A percentile compares a stretch with the other conserved stretches of the same genome.
Conservation (phyloP, 495 filamentous ascomycete species). For the Apodospora peruviana region DNA sequence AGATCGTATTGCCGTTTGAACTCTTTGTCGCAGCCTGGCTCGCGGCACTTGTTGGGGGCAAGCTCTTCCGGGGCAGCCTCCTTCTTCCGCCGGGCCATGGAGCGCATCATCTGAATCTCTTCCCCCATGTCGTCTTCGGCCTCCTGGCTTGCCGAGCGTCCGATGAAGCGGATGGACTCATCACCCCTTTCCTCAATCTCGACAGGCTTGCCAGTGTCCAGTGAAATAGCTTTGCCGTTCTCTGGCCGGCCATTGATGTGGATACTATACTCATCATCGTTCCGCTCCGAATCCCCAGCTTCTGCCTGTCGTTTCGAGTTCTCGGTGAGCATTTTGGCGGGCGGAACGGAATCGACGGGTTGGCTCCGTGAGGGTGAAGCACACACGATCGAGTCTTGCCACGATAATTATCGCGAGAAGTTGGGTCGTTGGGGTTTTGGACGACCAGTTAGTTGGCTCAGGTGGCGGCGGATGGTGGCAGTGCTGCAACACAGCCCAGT, state of each 20-base stretch:
- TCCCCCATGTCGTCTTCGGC: constrained; percentile 67
- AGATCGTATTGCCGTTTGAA: constrained; percentile 91
- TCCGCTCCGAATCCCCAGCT: too few species aligned
- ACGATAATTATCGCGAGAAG: too few species aligned
- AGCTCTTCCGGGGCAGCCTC: constrained; percentile 65
- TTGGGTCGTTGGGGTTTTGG: too few species aligned
- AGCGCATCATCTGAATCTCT: constrained; percentile 68
- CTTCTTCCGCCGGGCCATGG: constrained; percentile 88
- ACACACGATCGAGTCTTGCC: too few species aligned
- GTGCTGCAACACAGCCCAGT: too few species aligned
- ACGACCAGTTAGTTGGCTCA: too few species aligned
- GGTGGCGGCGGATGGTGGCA: too few species aligned
- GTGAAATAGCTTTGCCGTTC: constrained; percentile 69
- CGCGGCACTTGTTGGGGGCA: constrained; percentile 62
- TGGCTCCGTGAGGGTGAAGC: too few species aligned
- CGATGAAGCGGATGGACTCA: constrained; percentile 43
- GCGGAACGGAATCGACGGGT: too few species aligned
- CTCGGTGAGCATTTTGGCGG: too few species aligned
- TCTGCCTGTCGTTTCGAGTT: too few species aligned
- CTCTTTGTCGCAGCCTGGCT: constrained; percentile 70
- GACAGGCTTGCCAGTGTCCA: constrained; percentile 54
- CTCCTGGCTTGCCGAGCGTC: constrained; percentile 56
- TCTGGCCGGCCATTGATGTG: constrained; percentile 70
- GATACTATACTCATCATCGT: too few species aligned
- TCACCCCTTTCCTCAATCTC: constrained; percentile 40